Evolutionary conservation across 306 rosid genomes (phyloP).

Genomic region (Inga laurina): DNA sequence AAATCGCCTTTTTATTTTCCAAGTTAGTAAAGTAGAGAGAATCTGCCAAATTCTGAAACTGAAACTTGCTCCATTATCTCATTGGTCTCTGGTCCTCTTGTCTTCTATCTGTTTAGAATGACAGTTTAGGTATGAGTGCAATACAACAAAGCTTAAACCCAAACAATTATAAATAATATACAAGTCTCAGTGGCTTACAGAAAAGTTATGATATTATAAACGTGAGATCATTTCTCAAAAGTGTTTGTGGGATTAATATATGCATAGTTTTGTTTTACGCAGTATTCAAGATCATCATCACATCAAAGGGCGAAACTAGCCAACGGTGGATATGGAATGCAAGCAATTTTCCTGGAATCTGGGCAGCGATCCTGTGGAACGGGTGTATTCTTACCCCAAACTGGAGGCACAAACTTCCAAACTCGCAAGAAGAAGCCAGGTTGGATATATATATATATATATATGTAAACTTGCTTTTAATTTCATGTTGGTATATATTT

Average conservation of each 20-base stretch:
- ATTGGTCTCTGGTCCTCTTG: not conserved
- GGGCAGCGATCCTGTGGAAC: conserved; percentile 63
- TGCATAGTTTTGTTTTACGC: not conserved
- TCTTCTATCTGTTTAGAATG: not conserved
- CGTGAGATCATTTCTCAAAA: no score
- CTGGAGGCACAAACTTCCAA: conserved; percentile 42
- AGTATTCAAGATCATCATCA: conserved; percentile 43
- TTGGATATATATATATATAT: not conserved
- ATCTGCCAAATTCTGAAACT: not conserved
- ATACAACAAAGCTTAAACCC: not conserved
- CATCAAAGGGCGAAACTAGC: conserved; percentile 36
- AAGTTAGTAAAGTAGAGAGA: not conserved
- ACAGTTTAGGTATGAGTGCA: not conserved
- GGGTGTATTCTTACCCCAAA: conserved; percentile 84
- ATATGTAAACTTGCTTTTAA: not conserved
- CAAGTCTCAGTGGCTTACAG: not conserved
- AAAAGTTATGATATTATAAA: not conserved
- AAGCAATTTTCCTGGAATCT: conserved; percentile 69
- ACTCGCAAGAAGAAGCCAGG: conserved; percentile 64
- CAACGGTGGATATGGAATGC: conserved; percentile 72
- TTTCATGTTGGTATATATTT: not conserved
- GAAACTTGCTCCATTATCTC: not conserved
- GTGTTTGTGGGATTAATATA: not conserved
- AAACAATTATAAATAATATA: not conserved
- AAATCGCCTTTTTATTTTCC: not conserved